phyloP scores from a whole-genome alignment of 345 rosid species.

The Euphorbia pulcherrima region DNA sequence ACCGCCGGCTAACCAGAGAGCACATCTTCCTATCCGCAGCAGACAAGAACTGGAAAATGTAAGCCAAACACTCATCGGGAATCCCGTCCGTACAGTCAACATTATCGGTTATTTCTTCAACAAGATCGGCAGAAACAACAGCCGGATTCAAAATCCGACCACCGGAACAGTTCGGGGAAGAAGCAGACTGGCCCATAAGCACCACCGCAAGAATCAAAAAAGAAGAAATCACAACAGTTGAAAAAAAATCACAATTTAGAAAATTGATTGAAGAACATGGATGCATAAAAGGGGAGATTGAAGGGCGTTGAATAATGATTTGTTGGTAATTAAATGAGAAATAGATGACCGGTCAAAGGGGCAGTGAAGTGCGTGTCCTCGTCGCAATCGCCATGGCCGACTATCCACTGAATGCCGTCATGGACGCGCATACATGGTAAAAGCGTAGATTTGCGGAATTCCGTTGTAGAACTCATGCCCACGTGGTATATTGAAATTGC shows the following conservation, averaged over 20 bases:
- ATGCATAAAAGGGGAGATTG: not conserved
- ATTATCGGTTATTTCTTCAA: constrained; percentile 8
- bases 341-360: constrained; percentile 32
- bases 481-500: too few species aligned
- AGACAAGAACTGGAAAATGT: constrained; percentile 65
- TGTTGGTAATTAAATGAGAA: not conserved
- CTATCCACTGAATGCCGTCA: not conserved
- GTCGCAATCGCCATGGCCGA: constrained; percentile 31
- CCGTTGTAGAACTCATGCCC: too few species aligned
- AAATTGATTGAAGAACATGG: not conserved
- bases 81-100: constrained; percentile 15
- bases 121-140: constrained; percentile 13
- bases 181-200: constrained; percentile 58
- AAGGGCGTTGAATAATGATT: not conserved
- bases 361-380: constrained; percentile 30
- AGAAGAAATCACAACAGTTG: not conserved
- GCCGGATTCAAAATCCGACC: constrained; percentile 24
- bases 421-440: constrained; percentile 5
- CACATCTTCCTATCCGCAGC: constrained; percentile 63
- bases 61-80: constrained; percentile 74
- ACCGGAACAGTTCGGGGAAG: constrained; percentile 29
- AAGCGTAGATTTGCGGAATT: not conserved
- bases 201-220: not conserved
- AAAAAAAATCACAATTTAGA: not conserved
- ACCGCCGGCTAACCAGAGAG: constrained; percentile 72